Evolutionary conservation across 495 filamentous ascomycete species (phyloP).

Genomic region (Choiromyces venosus): DNA sequence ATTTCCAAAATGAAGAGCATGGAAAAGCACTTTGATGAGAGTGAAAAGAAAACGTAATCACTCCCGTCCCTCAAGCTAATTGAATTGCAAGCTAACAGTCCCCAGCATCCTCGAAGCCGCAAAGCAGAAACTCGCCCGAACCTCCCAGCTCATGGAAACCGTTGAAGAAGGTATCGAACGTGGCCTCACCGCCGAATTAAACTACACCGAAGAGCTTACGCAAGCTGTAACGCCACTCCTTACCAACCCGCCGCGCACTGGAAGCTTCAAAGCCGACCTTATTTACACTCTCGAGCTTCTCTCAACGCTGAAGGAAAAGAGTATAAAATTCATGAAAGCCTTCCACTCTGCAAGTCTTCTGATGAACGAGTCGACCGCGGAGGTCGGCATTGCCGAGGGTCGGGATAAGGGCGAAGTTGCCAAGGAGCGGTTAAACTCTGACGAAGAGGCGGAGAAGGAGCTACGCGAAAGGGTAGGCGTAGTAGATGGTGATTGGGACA

Average conservation of each 20-base stretch:
- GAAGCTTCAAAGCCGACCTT: conserved; percentile 29
- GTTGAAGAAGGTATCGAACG: conserved; percentile 41
- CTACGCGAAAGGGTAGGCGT: conserved; percentile 37
- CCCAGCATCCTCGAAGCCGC: conserved; percentile 23
- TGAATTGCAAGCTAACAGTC: conserved; percentile 3
- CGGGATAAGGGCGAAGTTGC: conserved; percentile 27
- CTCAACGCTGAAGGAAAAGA: conserved; percentile 23
- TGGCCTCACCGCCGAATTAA: conserved; percentile 41
- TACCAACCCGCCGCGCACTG: conserved; percentile 12
- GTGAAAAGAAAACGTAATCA: conserved; percentile 42
- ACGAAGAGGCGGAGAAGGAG: conserved; percentile 38
- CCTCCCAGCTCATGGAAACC: conserved; percentile 31
- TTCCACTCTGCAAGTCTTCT: conserved; percentile 38
- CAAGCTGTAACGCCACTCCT: conserved; percentile 32
- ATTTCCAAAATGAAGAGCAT: conserved; percentile 45
- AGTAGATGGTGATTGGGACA: conserved; percentile 33
- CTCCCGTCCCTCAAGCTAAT: neutral
- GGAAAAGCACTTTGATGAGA: conserved; percentile 46
- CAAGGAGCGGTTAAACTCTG: conserved; percentile 30
- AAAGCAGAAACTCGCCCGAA: conserved; percentile 30
- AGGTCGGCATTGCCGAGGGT: conserved; percentile 40
- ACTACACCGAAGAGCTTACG: conserved; percentile 38
- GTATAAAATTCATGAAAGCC: conserved; percentile 38
- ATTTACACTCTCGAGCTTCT: conserved; percentile 30
- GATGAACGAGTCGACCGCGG: conserved; percentile 22